These are phyloP conservation scores for Amanita rubescens DNA, from an alignment of 768 basidiomycete genomes.

Conservation along the genomic window DNA sequence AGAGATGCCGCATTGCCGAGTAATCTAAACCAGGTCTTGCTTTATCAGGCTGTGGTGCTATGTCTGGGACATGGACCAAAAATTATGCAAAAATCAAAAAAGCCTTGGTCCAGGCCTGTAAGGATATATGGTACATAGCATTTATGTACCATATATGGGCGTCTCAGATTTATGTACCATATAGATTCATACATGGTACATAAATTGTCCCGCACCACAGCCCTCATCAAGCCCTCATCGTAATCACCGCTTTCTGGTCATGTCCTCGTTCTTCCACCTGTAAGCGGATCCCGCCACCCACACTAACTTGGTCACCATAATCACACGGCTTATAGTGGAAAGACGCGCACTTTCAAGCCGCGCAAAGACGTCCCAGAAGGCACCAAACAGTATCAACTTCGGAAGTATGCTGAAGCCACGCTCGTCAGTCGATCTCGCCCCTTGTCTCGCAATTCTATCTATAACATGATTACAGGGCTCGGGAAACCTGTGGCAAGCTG, in stretches of 20 bases:
- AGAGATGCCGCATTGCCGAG: no score
- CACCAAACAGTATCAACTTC: constrained; percentile 95
- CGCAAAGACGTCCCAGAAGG: constrained; percentile 93
- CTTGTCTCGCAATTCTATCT: neutral
- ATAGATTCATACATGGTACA: no score
- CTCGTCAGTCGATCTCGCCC: constrained; percentile 42
- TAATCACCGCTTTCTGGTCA: constrained; percentile 19
- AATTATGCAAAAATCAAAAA: no score
- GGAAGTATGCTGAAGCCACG: constrained; percentile 97
- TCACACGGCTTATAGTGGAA: constrained; percentile 45
- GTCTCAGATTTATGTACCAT: no score
- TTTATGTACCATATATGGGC: no score
- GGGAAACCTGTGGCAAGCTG: constrained; percentile 88
- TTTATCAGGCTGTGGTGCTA: constrained; percentile 9
- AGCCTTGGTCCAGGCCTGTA: no score
- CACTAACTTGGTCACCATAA: neutral
- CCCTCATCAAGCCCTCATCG: no score
- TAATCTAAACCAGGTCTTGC: no score
- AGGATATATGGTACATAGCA: no score
- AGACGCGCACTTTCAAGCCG: constrained; percentile 94
- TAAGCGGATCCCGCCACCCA: constrained; percentile 31
- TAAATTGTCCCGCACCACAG: no score
- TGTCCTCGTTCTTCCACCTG: constrained; percentile 90
- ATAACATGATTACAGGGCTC: constrained; percentile 57
- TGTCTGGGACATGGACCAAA: no score